Percentiles rank a stretch among this genome's conserved stretches.
These are phyloP conservation scores for Arabidopsis arenosa DNA, from an alignment of 345 rosid genomes.

Conservation along the genomic window DNA sequence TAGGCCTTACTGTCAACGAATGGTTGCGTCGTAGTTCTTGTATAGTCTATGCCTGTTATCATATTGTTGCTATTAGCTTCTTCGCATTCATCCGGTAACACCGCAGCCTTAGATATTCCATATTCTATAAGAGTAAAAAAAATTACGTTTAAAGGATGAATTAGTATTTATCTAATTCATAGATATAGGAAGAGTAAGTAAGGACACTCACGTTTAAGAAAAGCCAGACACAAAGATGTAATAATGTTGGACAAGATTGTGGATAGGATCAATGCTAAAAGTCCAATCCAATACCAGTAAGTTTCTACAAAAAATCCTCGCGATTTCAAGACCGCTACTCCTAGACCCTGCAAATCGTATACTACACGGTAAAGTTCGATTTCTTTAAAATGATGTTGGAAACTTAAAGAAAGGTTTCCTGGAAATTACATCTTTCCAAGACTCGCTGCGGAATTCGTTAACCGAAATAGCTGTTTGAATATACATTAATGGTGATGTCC, in stretches of 20 bases:
- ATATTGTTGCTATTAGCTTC: neutral
- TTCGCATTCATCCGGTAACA: slow-evolving; percentile 33
- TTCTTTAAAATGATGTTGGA: neutral
- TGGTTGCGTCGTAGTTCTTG: slow-evolving; percentile 3
- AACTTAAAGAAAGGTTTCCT: neutral
- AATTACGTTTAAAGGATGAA: neutral
- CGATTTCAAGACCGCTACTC: slow-evolving; percentile 52
- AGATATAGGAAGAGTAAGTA: neutral
- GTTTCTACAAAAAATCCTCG: slow-evolving; percentile 57
- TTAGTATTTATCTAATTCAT: neutral
- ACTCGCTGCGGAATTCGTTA: slow-evolving; percentile 61
- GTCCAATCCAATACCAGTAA: slow-evolving; percentile 75
- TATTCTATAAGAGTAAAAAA: slow-evolving; percentile 41
- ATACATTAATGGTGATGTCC: slow-evolving; percentile 76
- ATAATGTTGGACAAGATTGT: slow-evolving; percentile 52
- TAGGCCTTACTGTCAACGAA: neutral
- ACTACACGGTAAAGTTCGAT: neutral
- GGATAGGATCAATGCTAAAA: slow-evolving; percentile 52
- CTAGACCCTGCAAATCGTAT: slow-evolving; percentile 44
- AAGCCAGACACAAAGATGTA: slow-evolving; percentile 55
- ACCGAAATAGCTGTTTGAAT: slow-evolving; percentile 58
- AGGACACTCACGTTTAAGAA: slow-evolving; percentile 57
- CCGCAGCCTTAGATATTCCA: slow-evolving; percentile 49
- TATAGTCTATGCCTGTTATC: neutral
- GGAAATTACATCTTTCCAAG: slow-evolving; percentile 53